Conservation (phyloP, 2,329 filamentous ascomycete species). For the Biscogniauxia sp. region DNA sequence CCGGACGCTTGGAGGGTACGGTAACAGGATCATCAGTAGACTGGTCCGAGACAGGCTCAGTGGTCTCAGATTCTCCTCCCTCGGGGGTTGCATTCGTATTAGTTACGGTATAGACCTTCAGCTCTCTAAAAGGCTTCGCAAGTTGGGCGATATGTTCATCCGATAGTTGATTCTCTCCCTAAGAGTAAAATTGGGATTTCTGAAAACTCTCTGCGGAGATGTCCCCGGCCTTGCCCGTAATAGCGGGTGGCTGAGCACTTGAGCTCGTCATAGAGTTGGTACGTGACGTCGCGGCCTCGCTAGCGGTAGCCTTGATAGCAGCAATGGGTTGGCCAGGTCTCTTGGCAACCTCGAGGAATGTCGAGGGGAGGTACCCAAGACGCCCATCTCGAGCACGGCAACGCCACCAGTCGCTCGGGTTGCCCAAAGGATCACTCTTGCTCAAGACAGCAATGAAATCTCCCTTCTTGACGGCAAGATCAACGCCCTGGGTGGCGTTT, state of each 20-base stretch:
- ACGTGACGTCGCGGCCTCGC: constrained; percentile 42
- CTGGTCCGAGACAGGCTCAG: not conserved
- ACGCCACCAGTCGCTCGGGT: constrained; percentile 95
- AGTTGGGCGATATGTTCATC: not conserved
- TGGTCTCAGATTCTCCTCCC: not conserved
- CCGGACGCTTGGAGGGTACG: not conserved
- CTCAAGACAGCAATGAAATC: constrained; percentile 92
- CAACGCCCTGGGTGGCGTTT: constrained; percentile 65
- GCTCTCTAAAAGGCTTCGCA: not conserved
- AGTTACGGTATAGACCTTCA: not conserved
- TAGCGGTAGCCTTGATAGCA: constrained; percentile 49
- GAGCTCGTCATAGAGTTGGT: constrained; percentile 51
- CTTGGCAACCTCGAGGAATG: constrained; percentile 77
- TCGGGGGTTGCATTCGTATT: not conserved
- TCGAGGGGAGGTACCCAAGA: constrained; percentile 86
- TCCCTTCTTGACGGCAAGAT: constrained; percentile 89
- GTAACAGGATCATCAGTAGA: not conserved
- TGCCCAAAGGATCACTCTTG: constrained; percentile 89
- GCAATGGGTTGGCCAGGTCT: constrained; percentile 51
- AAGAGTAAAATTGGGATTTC: constrained; percentile 58
- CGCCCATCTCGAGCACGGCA: constrained; percentile 87
- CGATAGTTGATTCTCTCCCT: constrained; percentile 13
- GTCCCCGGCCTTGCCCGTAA: constrained; percentile 50
- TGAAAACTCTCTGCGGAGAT: constrained; percentile 55
- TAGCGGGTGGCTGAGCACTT: constrained; percentile 29